Conservation (phyloP, 768 basidiomycete species). For the Mrakia blollopis region DNA sequence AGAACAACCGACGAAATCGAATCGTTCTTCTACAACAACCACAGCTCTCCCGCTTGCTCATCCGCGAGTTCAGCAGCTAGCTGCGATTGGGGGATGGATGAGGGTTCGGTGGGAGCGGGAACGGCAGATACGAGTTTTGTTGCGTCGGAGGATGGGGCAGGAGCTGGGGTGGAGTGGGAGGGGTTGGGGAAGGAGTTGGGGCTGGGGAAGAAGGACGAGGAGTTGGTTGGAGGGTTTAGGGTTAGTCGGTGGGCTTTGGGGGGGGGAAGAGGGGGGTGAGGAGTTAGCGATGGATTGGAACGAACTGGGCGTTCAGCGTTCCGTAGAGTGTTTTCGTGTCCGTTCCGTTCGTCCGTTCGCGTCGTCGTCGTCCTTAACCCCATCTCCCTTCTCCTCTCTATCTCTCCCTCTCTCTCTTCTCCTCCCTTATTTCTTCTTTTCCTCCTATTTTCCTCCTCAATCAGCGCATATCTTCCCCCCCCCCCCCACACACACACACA, state of each 20-base stretch:
- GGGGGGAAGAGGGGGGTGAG: background rate
- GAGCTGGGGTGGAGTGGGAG: background rate
- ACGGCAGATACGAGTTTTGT: background rate
- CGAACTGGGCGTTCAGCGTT: too few relatives aligned
- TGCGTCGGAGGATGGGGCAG: background rate
- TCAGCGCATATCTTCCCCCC: too few relatives aligned
- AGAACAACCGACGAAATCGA: background rate
- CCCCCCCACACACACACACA: too few relatives aligned
- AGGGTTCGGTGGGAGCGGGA: background rate
- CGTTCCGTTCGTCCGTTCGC: background rate
- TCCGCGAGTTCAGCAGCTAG: slow-evolving; percentile 9
- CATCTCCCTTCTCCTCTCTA: too few relatives aligned
- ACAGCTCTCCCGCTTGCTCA: background rate
- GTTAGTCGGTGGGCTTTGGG: slow-evolving; percentile 6
- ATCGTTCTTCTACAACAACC: background rate
- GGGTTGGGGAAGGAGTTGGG: slow-evolving; percentile 11
- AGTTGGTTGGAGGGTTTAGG: background rate
- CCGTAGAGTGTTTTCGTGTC: background rate
- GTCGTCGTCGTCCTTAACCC: background rate
- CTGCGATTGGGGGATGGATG: slow-evolving; percentile 4
- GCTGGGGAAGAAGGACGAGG: background rate
- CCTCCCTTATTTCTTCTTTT: too few relatives aligned
- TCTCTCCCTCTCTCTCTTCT: too few relatives aligned
- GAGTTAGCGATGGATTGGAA: too few relatives aligned
- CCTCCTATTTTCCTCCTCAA: too few relatives aligned